Conservation (phyloP, 2,329 filamentous ascomycete species). For the Aureobasidium melanogenum region DNA sequence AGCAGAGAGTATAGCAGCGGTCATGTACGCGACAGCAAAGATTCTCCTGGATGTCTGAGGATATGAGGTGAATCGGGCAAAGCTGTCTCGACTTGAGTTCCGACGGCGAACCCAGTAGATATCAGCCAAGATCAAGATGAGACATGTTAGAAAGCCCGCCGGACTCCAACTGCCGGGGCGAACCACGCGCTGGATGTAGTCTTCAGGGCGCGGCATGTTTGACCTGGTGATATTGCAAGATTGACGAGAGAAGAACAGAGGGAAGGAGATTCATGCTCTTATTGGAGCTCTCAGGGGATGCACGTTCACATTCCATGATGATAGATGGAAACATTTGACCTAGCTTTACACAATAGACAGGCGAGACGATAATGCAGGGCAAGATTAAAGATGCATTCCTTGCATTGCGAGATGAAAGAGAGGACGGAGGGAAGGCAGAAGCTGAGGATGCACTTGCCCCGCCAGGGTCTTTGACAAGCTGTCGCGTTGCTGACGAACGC, state of each 20-base stretch:
- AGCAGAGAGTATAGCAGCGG: neutral
- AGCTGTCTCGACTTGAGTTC: neutral
- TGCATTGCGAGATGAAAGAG: neutral
- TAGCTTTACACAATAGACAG: neutral
- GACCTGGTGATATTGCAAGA: neutral
- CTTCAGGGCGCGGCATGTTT: neutral
- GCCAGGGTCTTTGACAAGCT: neutral
- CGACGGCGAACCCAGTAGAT: neutral
- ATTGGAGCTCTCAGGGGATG: neutral
- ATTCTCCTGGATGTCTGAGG: neutral
- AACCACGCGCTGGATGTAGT: neutral
- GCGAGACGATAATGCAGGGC: neutral
- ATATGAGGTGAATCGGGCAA: neutral
- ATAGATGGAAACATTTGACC: neutral
- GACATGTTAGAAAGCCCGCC: neutral
- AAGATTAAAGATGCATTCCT: conserved; percentile 3
- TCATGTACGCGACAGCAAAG: neutral
- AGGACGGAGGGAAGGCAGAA: neutral
- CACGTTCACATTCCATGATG: conserved; percentile 3
- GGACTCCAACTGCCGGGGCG: neutral
- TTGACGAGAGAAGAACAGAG: neutral
- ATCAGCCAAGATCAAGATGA: neutral
- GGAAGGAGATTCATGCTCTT: neutral
- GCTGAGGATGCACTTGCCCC: neutral
- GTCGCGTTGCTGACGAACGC: neutral